Percentiles rank a stretch among this genome's conserved stretches.
phyloP scores from a whole-genome alignment of 2,329 filamentous ascomycete genomes.

The Cordyceps fumosorosea region DNA sequence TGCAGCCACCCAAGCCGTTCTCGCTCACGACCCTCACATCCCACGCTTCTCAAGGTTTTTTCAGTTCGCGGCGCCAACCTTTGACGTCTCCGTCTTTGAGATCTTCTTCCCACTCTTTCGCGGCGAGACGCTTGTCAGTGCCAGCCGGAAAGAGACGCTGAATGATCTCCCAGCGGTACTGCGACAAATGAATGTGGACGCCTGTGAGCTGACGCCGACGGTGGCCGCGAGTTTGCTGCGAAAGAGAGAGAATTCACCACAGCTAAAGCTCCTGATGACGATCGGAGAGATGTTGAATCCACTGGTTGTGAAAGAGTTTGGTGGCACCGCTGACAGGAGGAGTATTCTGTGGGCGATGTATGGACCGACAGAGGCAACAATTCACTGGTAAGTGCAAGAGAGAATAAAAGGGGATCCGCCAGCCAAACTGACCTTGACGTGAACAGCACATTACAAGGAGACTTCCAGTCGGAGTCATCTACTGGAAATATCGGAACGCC shows the following conservation, averaged over 20 bases:
- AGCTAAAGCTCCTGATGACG: conserved; percentile 66
- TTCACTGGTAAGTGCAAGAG: conserved; percentile 57
- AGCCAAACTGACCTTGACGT: not conserved
- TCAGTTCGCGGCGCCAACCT: conserved; percentile 87
- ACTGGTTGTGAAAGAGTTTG: conserved; percentile 73
- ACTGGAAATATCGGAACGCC: conserved; percentile 70
- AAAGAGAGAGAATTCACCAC: conserved; percentile 59
- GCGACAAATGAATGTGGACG: conserved; percentile 62
- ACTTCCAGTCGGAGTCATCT: conserved; percentile 49
- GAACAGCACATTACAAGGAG: conserved; percentile 59
- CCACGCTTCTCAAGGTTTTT: conserved; percentile 73
- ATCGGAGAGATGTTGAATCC: conserved; percentile 90
- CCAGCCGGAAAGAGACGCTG: conserved; percentile 62
- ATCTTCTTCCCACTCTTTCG: conserved; percentile 83
- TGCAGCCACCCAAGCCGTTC: conserved; percentile 72
- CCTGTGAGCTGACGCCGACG: conserved; percentile 82
- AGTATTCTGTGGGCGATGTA: conserved; percentile 90
- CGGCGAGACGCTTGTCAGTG: conserved; percentile 66
- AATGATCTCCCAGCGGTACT: conserved; percentile 67
- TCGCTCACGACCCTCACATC: conserved; percentile 74
- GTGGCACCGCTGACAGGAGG: conserved; percentile 41
- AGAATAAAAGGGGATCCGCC: not conserved
- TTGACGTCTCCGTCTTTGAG: conserved; percentile 92
- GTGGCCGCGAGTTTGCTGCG: conserved; percentile 73
- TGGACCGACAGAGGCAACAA: conserved; percentile 84